phyloP scores from a whole-genome alignment of 331 rosid species.

The Spiraea crenata region DNA sequence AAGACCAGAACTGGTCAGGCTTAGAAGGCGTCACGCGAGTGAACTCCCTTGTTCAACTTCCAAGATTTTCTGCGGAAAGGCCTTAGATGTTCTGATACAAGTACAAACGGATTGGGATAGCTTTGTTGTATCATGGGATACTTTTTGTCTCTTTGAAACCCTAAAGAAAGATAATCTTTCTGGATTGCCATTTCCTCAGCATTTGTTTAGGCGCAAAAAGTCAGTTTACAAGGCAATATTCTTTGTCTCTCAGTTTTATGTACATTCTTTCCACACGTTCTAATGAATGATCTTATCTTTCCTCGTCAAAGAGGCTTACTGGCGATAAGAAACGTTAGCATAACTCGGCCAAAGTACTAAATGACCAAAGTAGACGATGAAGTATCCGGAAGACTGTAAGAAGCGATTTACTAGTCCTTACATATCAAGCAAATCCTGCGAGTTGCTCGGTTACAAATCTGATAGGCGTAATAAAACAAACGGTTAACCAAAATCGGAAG shows the following conservation, averaged over 20 bases:
- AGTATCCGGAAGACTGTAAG: too few relatives aligned
- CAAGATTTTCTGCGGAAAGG: slow-evolving; percentile 79
- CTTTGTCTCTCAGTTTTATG: neutral
- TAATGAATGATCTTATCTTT: neutral
- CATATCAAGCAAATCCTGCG: too few relatives aligned
- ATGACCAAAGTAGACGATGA: too few relatives aligned
- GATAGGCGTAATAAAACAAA: too few relatives aligned
- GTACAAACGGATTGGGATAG: slow-evolving; percentile 18
- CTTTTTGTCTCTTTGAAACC: slow-evolving; percentile 25
- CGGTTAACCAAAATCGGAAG: too few relatives aligned
- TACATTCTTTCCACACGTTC: neutral
- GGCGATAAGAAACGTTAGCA: too few relatives aligned
- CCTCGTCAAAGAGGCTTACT: too few relatives aligned
- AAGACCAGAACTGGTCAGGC: slow-evolving; percentile 83
- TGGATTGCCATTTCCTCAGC: slow-evolving; percentile 28
- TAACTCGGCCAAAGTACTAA: too few relatives aligned
- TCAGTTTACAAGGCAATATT: neutral
- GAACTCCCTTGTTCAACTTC: slow-evolving; percentile 94
- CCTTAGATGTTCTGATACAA: slow-evolving; percentile 33
- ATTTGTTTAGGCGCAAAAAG: slow-evolving; percentile 7
- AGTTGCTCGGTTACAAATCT: too few relatives aligned
- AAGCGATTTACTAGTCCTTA: too few relatives aligned
- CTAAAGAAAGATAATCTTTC: slow-evolving; percentile 35
- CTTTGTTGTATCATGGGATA: slow-evolving; percentile 31
- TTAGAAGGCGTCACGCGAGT: slow-evolving; percentile 93